Evolutionary conservation across 1,284 basidiomycete genomes (phyloP), one percentile per base, ranked within the genome.

Genomic region (Cutaneotrichosporon cyanovorans): DNA sequence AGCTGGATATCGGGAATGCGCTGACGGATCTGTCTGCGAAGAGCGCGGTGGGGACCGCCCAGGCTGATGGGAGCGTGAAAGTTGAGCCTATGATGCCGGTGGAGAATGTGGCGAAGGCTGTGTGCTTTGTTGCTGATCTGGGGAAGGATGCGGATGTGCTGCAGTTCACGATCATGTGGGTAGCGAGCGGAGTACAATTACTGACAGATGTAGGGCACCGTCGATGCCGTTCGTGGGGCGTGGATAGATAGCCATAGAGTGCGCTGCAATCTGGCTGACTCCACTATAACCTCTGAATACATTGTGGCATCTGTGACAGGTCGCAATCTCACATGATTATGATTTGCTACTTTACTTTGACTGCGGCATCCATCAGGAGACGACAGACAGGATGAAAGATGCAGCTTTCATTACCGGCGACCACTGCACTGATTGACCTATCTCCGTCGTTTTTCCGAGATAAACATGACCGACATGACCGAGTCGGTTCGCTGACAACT

Each of bases 1-100:
- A 88, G 62, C 79, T 89, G 39, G 85, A 89, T 60, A 84, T 89
- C 38, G 86, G 84, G 11, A 86, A 85, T 60, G 83, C 84, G 2
- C 72, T 72, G 22, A 85, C 84, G 0, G 71, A 71, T 1, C 77
- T 86, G 75, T 77, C 76, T 2, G 65, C 60, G 6, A 74, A 75
- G 40, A 57, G 69, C 4, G 55, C 59, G 4, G 57, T 60, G 5
- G 83, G 83, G 1, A 74, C 77, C 0, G 69, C 80, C 20, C 86
- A 89, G 62, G 76, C 85, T 0, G 78, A 87, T 61, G 85, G 86
- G 2, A 70, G 72, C 7, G 68, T 75, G 16, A 66, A 75, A 18
- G 68, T 73, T 2, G 85, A 88, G 64, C 77, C 80, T 0, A 55
- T 58, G 42, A 69, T 69, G 66, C 48, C 50, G 16, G 66, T 65